Base-by-base conservation (phyloP, 1,284 basidiomycete species). In the Exobasidium cylindrosporum region DNA sequence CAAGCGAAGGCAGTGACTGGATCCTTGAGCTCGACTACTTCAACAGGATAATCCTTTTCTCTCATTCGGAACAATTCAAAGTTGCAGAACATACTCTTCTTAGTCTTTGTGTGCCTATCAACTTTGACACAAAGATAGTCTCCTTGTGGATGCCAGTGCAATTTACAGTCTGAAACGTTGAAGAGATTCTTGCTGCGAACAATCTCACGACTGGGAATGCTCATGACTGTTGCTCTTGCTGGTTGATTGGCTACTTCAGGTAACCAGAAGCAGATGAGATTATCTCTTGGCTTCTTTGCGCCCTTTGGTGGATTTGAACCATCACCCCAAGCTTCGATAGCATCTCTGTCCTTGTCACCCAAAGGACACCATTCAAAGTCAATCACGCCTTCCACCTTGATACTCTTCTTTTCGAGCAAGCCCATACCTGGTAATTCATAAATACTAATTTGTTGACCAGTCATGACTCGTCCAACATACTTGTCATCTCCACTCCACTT, bases 51-150 rank as follows among this genome's bases (percentile, higher is more conserved):
- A 81, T 97, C 92, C 82, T 97, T 98, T 83, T 99, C 96, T 62
- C 96, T 88, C 64, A 97, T 87, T 62, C 94, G 87, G 86, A 98
- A 98, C 68, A 99, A 89, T 82, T 99, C 96, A 67, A 99, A 85
- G 82, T 98, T 99, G 83, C 94, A 96, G 84, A 94, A 98, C 60
- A 92, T 93, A 11, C 93, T 94, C 84, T 98, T 98, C 83, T 97
- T 97, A 23, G 93, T 96, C 84, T 98, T 98, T 50, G 95, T 97
- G 81, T 97, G 94, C 63, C 96, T 90, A 83, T 99, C 96, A 62
- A 99, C 96, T 83, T 97, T 97, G 82, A 98, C 96, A 77, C 96
- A 98, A 28, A 99, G 86, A 84, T 92, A 98, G 82, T 98, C 94
- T 56, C 96, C 96, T 80, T 96, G 91, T 77, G 95, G 96, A 83